Evolutionary conservation across 495 filamentous ascomycete species (phyloP), one percentile per base, ranked within the genome.

Genomic region (Hypoxylon lenormandii): DNA sequence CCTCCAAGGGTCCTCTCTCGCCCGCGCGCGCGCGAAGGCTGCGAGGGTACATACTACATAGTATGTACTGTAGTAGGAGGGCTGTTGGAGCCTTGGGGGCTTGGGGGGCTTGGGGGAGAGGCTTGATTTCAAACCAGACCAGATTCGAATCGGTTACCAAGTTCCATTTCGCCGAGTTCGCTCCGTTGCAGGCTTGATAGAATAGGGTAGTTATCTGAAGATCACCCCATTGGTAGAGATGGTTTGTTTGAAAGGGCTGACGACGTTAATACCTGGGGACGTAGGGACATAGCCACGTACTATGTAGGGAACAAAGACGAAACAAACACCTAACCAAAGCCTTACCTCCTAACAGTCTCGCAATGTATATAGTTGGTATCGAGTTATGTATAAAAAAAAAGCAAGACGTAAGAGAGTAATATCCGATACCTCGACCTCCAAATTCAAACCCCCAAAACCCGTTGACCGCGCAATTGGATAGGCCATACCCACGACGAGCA

Each of bases 151-250:
- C 23, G 57, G 68, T 58, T 62, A 66, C 67, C 50, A 70, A 57
- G 62, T 51, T 66, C 68, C 68, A 71, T 71, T 71, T 71, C 68
- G 68, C 68, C 68, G 68, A 71, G 58, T 58, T 71, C 62, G 57
- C 68, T 66, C 68, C 68, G 68, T 43, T 40, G 8, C 52, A 61
- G 47, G 57, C 50, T 40, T 56, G 28, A 46, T 33, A 45, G 36
- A 61, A 60, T 64, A 51, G 43, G 43, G 56, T 61, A 61, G 51
- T 47, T 60, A 19, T 38, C 45, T 65, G 55, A 60, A 51, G 60
- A 65, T 70, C 66, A 56, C 54, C 46, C 37, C 60, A 60, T 56
- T 60, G 60, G 16, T 26, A 22, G 46, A 18, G 40, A 15, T 18
- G 15, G 3, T 5, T 7, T 15, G 13, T 5, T 4, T 15, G 40